Conservation (phyloP, 2,329 filamentous ascomycete species). For the Phyllosticta ampelicida region DNA sequence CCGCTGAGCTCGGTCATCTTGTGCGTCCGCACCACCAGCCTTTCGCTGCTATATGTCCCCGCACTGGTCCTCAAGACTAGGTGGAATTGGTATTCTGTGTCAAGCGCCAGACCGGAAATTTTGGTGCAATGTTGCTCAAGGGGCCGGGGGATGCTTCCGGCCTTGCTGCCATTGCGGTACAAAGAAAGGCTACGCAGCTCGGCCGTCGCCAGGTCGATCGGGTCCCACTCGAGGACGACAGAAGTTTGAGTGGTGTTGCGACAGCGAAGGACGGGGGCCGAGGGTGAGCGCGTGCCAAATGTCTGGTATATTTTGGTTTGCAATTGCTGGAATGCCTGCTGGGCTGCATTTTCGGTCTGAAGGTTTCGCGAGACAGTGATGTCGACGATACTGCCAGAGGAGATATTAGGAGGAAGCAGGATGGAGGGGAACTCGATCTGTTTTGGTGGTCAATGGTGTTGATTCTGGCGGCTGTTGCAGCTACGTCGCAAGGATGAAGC, state of each 20-base stretch:
- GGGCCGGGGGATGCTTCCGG: conserved; percentile 83
- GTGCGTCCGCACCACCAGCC: conserved; percentile 78
- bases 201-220: conserved; percentile 83
- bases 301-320: conserved; percentile 79
- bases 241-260: conserved; percentile 98
- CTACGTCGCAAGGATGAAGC: conserved; percentile 12
- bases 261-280: conserved; percentile 70
- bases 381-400: conserved; percentile 93
- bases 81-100: conserved; percentile 93
- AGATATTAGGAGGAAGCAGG: conserved; percentile 87
- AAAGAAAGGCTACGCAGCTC: conserved; percentile 81
- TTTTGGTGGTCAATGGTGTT: conserved; percentile 11
- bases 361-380: conserved; percentile 88
- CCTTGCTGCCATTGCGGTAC: conserved; percentile 94
- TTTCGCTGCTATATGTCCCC: conserved; percentile 75
- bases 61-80: conserved; percentile 83
- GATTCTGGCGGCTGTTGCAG: neutral
- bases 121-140: conserved; percentile 88
- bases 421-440: conserved; percentile 99
- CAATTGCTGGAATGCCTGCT: conserved; percentile 68
- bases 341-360: conserved; percentile 62
- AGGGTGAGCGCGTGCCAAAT: conserved; percentile 72
- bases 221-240: conserved; percentile 96
- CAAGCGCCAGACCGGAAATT: conserved; percentile 90
- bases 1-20: conserved; percentile 97